Evolutionary conservation across 129 eudicot genomes (phyloP).

Genomic region (Helianthus annuus): DNA sequence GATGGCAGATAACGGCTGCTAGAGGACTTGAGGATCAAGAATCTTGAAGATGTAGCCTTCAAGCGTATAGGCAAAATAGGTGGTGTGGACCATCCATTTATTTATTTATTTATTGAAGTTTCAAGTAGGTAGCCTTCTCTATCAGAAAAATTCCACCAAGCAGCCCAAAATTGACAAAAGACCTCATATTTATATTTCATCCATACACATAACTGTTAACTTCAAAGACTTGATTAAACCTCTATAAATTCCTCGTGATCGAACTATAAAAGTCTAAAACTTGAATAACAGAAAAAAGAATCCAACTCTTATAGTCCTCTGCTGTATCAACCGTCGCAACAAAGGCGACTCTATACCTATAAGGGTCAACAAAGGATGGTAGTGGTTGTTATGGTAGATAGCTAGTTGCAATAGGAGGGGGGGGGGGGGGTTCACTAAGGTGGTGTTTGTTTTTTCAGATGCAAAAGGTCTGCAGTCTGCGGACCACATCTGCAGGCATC

Average conservation of each 20-base stretch:
- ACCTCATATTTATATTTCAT: not conserved
- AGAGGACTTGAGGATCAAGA: conserved; percentile 34
- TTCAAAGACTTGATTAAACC: not conserved
- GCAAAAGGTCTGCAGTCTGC: no score
- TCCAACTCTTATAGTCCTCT: no score
- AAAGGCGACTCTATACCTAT: not conserved
- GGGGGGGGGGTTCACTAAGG: not conserved
- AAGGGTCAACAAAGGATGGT: not conserved
- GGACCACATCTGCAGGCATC: no score
- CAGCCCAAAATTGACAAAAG: not conserved
- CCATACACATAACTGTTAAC: not conserved
- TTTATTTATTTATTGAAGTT: not conserved
- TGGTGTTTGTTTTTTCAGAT: no score
- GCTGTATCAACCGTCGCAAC: no score
- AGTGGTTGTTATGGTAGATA: not conserved
- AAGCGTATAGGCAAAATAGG: not conserved
- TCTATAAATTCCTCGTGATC: not conserved
- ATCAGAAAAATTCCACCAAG: not conserved
- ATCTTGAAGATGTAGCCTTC: conserved; percentile 23
- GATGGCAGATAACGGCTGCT: conserved; percentile 40
- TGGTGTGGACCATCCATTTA: not conserved
- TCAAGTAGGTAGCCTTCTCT: not conserved
- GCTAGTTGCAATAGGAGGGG: not conserved
- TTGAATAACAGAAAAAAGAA: no score
- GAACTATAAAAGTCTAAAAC: not conserved